phyloP scores from a whole-genome alignment of 768 basidiomycete genomes.

The Terana coerulea region DNA sequence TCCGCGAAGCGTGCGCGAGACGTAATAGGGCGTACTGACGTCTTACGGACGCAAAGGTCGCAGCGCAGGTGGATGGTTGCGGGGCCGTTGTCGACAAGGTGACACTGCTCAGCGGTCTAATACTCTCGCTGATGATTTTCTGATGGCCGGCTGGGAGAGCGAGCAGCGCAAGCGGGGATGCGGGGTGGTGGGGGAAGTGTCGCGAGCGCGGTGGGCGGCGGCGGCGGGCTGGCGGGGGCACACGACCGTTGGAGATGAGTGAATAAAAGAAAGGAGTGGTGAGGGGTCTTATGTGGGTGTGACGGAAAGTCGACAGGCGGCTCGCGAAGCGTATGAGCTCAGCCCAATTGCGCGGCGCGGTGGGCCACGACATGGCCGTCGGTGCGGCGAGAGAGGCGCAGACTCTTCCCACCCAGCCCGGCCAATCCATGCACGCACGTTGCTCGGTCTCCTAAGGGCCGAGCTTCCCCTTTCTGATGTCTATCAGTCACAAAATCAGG shows the following conservation, averaged over 20 bases:
- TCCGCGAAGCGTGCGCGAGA: slow-evolving; percentile 1
- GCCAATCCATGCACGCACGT: slow-evolving; percentile 45
- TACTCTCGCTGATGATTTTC: slow-evolving; percentile 2
- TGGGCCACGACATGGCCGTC: slow-evolving; percentile 6
- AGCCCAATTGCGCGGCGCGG: slow-evolving; percentile 8
- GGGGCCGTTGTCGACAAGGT: not conserved
- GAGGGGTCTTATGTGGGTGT: slow-evolving; percentile 11
- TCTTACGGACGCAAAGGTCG: not conserved
- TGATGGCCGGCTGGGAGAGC: not conserved
- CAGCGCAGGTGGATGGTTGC: not conserved
- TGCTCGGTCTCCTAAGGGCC: slow-evolving; percentile 37
- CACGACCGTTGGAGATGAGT: slow-evolving; percentile 16
- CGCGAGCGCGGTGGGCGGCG: not conserved
- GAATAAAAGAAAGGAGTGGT: not conserved
- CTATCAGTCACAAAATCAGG: slow-evolving; percentile 7
- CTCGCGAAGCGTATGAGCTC: slow-evolving; percentile 6
- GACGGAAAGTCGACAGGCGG: not conserved
- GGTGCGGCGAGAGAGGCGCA: slow-evolving; percentile 4
- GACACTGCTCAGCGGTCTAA: not conserved
- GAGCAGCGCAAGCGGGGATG: not conserved
- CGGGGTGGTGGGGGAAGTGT: not conserved
- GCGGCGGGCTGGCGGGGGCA: slow-evolving; percentile 13
- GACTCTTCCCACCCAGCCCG: slow-evolving; percentile 18
- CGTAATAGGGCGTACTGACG: slow-evolving; percentile 9
- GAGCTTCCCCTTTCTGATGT: slow-evolving; percentile 11